Conservation (phyloP, 371 early-diverging fungal genomes). For the Actinomortierella wolfii region DNA sequence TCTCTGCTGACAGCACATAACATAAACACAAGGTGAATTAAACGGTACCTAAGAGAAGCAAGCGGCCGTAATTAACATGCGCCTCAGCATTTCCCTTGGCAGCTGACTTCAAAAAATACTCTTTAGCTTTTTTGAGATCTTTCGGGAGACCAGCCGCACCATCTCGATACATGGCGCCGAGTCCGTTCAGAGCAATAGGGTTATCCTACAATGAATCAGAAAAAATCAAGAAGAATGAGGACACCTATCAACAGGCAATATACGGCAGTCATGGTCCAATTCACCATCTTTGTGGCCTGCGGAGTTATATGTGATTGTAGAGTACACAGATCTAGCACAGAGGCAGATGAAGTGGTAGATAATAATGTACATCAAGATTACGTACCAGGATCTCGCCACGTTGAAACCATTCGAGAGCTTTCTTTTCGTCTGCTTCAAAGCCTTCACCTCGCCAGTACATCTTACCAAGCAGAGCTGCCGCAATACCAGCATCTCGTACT, state of each 20-base stretch:
- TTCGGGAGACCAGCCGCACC: conserved; percentile 55
- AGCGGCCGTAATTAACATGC: conserved; percentile 58
- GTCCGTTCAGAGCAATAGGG: conserved; percentile 64
- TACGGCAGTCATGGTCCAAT: no score
- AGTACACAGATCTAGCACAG: no score
- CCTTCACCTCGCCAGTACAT: conserved; percentile 96
- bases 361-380: not conserved
- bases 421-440: conserved; percentile 55
- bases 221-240: no score
- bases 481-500: conserved; percentile 58
- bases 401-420: conserved; percentile 79
- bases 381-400: conserved; percentile 63
- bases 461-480: conserved; percentile 79
- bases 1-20: not conserved
- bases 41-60: conserved; percentile 15
- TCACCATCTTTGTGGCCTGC: no score
- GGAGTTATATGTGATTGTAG: no score
- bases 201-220: conserved; percentile 46
- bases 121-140: conserved; percentile 56
- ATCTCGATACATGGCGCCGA: conserved; percentile 85
- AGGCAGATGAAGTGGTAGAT: no score
- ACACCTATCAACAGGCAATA: no score
- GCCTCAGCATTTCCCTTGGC: conserved; percentile 62
- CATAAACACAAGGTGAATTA: not conserved
- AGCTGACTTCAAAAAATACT: conserved; percentile 67